Evolutionary conservation across 2,329 filamentous ascomycete genomes (phyloP).

Genomic region (Colletotrichum sp.): DNA sequence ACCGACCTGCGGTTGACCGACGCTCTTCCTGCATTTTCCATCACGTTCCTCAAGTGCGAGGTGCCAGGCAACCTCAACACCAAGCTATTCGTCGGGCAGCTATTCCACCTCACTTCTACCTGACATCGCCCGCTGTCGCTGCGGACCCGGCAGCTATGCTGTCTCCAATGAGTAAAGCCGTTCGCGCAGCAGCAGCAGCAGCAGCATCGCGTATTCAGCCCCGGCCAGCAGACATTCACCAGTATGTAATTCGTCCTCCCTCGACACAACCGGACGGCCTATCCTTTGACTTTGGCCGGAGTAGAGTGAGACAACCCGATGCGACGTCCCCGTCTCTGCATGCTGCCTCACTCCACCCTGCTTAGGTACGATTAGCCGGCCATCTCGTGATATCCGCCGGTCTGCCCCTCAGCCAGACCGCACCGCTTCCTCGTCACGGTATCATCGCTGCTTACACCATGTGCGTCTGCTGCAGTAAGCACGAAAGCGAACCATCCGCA

Average conservation of each 20-base stretch:
- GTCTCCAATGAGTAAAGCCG: background rate
- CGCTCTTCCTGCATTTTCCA: background rate
- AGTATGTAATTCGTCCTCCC: background rate
- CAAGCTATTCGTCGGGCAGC: background rate
- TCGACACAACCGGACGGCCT: constrained; percentile 1
- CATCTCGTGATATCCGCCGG: background rate
- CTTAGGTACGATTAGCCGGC: background rate
- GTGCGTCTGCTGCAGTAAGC: background rate
- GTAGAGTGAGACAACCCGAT: constrained; percentile 13
- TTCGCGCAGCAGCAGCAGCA: background rate
- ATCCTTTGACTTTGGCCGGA: background rate
- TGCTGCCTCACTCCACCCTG: background rate
- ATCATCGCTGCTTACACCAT: constrained; percentile 2
- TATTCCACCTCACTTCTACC: background rate
- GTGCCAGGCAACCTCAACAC: background rate
- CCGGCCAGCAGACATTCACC: background rate
- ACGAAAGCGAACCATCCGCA: background rate
- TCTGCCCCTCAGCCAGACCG: background rate
- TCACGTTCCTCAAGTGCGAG: background rate
- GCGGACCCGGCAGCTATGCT: background rate
- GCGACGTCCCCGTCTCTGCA: constrained; percentile 3
- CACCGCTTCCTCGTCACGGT: constrained; percentile 4
- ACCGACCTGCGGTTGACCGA: background rate
- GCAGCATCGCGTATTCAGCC: background rate
- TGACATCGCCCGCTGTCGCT: background rate